Percentiles rank a stretch among this genome's conserved stretches.
These are phyloP conservation scores for Cyanidioschyzon merolae DNA, from an alignment of 23 red algal genomes.

Conservation along the genomic window DNA sequence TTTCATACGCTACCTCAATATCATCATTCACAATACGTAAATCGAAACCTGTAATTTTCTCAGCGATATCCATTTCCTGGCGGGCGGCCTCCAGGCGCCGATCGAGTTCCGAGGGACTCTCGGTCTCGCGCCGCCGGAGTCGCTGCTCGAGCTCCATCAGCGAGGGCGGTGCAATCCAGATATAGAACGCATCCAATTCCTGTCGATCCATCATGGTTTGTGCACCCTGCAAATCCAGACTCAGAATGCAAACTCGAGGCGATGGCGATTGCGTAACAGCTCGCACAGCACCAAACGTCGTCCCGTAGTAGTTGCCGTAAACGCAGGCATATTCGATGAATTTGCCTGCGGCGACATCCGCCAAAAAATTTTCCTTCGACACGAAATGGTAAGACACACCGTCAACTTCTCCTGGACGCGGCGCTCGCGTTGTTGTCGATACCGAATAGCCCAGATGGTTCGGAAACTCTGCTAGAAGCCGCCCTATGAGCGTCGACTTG, in stretches of 20 bases:
- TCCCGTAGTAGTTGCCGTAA: slow-evolving; percentile 88
- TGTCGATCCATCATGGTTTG: slow-evolving; percentile 16
- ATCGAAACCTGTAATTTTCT: slow-evolving; percentile 58
- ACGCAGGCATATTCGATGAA: slow-evolving; percentile 92
- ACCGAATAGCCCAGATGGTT: slow-evolving; percentile 53
- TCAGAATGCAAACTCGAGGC: slow-evolving; percentile 49
- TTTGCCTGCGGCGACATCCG: slow-evolving; percentile 32
- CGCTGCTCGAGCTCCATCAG: slow-evolving; percentile 50
- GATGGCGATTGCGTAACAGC: slow-evolving; percentile 20
- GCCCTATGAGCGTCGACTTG: slow-evolving; percentile 69
- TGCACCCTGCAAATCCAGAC: slow-evolving; percentile 85
- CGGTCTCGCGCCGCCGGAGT: slow-evolving; percentile 54
- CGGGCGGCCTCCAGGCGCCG: slow-evolving; percentile 47
- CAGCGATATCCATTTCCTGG: slow-evolving; percentile 64
- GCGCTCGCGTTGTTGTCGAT: slow-evolving; percentile 70
- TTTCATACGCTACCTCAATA: slow-evolving; percentile 36
- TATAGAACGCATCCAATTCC: slow-evolving; percentile 31
- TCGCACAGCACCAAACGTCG: slow-evolving; percentile 50
- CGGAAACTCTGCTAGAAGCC: slow-evolving; percentile 59
- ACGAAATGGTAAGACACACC: slow-evolving; percentile 84
- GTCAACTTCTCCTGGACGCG: slow-evolving; percentile 45
- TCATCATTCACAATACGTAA: slow-evolving; percentile 66
- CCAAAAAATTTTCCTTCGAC: slow-evolving; percentile 34
- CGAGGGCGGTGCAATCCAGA: slow-evolving; percentile 85
- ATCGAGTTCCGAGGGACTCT: slow-evolving; percentile 40